Evolutionary conservation across 2,329 filamentous ascomycete genomes (phyloP).

Genomic region (Cercospora berteroae): DNA sequence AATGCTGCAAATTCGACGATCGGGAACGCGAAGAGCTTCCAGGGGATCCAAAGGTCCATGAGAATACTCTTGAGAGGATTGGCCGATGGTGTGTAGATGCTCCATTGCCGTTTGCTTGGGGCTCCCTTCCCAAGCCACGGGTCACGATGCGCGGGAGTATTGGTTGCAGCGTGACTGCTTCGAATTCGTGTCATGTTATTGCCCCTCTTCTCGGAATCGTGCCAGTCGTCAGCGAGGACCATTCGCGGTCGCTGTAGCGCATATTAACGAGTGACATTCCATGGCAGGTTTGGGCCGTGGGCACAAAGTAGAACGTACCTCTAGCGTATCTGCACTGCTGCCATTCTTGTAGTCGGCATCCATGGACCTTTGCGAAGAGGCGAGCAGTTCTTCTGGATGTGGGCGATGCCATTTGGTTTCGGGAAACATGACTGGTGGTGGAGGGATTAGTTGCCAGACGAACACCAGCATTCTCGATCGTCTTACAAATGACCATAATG

Average conservation of each 20-base stretch:
- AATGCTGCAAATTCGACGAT: slow-evolving; percentile 64
- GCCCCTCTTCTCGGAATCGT: slow-evolving; percentile 29
- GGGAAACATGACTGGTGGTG: slow-evolving; percentile 53
- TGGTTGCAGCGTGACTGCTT: slow-evolving; percentile 12
- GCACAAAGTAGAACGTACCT: slow-evolving; percentile 10
- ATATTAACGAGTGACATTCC: neutral
- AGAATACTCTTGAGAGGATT: slow-evolving; percentile 49
- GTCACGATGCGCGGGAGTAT: slow-evolving; percentile 40
- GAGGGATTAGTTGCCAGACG: neutral
- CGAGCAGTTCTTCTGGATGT: slow-evolving; percentile 35
- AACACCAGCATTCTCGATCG: too few relatives aligned
- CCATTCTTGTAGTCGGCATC: slow-evolving; percentile 14
- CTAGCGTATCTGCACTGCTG: slow-evolving; percentile 11
- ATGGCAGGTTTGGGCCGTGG: neutral
- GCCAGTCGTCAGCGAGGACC: slow-evolving; percentile 19
- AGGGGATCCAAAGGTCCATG: slow-evolving; percentile 59
- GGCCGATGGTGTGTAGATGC: slow-evolving; percentile 51
- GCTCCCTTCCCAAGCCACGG: slow-evolving; percentile 56
- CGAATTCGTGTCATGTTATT: slow-evolving; percentile 27
- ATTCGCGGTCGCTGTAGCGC: slow-evolving; percentile 15
- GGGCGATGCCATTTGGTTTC: slow-evolving; percentile 60
- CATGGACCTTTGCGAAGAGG: slow-evolving; percentile 17
- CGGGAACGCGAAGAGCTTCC: slow-evolving; percentile 61
- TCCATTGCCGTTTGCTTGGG: slow-evolving; percentile 58
- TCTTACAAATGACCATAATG: slow-evolving; percentile 49